A percentile compares a stretch with the other conserved stretches of the same genome.
phyloP scores from a whole-genome alignment of 2,329 filamentous ascomycete species.

The Dothiorella sarmentorum region DNA sequence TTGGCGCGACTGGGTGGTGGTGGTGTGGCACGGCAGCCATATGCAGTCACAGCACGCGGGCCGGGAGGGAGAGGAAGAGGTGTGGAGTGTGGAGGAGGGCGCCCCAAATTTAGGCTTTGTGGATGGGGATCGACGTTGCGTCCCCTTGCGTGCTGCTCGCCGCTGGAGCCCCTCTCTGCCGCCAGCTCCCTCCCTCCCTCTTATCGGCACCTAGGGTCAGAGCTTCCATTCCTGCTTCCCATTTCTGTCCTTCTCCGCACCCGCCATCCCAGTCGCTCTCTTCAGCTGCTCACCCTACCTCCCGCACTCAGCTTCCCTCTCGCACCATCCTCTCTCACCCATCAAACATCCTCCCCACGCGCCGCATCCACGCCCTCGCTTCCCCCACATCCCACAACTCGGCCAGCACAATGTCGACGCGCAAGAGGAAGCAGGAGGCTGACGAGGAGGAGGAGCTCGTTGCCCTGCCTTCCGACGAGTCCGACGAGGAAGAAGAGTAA shows the following conservation, averaged over 20 bases:
- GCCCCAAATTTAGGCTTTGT: conserved; percentile 3
- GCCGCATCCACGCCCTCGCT: not conserved
- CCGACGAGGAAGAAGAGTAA: conserved; percentile 17
- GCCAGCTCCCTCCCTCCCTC: no score
- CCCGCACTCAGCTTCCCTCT: not conserved
- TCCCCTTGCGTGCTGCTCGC: not conserved
- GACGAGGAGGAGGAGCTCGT: conserved; percentile 18
- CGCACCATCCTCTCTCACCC: not conserved
- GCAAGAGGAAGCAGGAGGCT: conserved; percentile 20
- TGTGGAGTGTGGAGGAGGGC: not conserved
- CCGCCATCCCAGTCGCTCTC: not conserved
- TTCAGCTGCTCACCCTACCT: not conserved
- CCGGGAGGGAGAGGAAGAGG: not conserved
- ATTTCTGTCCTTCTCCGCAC: conserved; percentile 1
- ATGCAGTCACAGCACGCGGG: not conserved
- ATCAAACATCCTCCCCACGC: not conserved
- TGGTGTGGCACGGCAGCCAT: conserved; percentile 5
- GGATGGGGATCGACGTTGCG: conserved; percentile 9
- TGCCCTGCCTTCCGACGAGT: conserved; percentile 17
- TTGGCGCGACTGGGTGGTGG: conserved; percentile 1
- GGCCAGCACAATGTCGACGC: conserved; percentile 13
- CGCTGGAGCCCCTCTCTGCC: not conserved
- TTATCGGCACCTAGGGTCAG: not conserved
- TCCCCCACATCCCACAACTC: not conserved
- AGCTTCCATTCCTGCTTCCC: conserved; percentile 7